Percentiles rank a stretch among this genome's conserved stretches.
Conservation (phyloP, 2,329 filamentous ascomycete genomes). For the Penicillium sp. region DNA sequence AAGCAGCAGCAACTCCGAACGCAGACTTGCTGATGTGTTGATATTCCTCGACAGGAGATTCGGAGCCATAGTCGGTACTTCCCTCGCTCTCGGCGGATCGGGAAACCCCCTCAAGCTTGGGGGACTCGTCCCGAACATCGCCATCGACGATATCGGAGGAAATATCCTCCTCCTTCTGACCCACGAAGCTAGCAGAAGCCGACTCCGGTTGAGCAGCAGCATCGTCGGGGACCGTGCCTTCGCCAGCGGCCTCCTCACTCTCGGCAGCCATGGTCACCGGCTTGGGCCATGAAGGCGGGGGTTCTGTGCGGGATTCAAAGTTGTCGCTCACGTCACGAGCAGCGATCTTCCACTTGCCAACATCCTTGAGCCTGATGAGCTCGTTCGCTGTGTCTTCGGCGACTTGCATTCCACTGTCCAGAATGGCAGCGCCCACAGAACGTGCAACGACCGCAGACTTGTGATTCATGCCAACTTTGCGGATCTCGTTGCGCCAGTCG, state of each 20-base stretch:
- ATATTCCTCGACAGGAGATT: conserved; percentile 42
- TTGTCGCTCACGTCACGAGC: conserved; percentile 69
- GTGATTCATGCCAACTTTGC: conserved; percentile 67
- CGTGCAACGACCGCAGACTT: conserved; percentile 64
- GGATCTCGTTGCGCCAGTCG: conserved; percentile 78
- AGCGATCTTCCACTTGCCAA: conserved; percentile 75
- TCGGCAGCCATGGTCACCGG: conserved; percentile 15
- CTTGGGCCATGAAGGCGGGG: conserved; percentile 29
- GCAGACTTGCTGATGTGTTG: conserved; percentile 33
- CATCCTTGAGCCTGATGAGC: conserved; percentile 72
- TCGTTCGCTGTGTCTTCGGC: conserved; percentile 76
- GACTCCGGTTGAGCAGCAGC: not conserved
- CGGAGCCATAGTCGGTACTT: conserved; percentile 4
- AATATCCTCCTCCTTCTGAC: not conserved
- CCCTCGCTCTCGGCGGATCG: not conserved
- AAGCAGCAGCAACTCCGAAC: conserved; percentile 19
- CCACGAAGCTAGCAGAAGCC: not conserved
- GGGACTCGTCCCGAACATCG: conserved; percentile 1
- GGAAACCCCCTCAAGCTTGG: not conserved
- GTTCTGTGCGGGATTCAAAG: conserved; percentile 60
- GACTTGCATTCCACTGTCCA: conserved; percentile 72
- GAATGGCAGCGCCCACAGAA: conserved; percentile 60
- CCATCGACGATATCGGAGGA: not conserved
- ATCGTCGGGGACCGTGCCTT: not conserved
- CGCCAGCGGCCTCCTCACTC: not conserved